phyloP scores from a whole-genome alignment of 441 rosid species.

The Jatropha podagrica region DNA sequence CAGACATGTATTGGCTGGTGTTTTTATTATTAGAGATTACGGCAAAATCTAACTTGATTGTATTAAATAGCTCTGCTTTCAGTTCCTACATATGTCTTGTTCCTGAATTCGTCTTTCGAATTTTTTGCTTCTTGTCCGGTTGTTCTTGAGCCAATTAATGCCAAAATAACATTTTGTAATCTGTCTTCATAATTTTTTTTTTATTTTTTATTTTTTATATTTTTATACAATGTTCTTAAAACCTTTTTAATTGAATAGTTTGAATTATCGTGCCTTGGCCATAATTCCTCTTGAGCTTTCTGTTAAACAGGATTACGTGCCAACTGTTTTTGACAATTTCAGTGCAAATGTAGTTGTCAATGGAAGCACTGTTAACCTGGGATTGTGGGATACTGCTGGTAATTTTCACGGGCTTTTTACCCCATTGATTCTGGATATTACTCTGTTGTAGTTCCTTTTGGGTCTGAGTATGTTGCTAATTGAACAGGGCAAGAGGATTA shows the following conservation, averaged over 20 bases:
- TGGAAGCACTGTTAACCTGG: conserved; percentile 78
- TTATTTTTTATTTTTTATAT: not conserved
- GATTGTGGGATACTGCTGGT: conserved; percentile 96
- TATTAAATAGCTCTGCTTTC: too few species aligned
- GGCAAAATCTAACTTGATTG: not conserved
- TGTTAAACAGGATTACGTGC: conserved; percentile 73
- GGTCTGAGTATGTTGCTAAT: conserved; percentile 20
- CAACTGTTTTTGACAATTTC: conserved; percentile 94
- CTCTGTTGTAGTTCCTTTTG: conserved; percentile 2
- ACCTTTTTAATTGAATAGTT: not conserved
- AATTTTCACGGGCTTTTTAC: conserved; percentile 21
- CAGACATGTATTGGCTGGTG: too few species aligned
- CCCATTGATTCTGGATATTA: not conserved
- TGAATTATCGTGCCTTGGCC: not conserved
- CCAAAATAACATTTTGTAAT: not conserved
- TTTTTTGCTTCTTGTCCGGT: not conserved
- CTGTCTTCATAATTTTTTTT: not conserved
- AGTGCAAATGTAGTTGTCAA: conserved; percentile 92
- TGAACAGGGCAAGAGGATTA: conserved; percentile 86
- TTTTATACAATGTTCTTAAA: not conserved
- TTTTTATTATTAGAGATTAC: too few species aligned
- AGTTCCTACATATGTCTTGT: not conserved
- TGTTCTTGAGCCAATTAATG: not conserved
- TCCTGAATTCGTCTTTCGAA: not conserved
- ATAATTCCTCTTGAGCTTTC: conserved; percentile 19